Evolutionary conservation across 2,329 filamentous ascomycete species (phyloP), one percentile per base, ranked within the genome.

Genomic region (Rhynchosporium graminicola): DNA sequence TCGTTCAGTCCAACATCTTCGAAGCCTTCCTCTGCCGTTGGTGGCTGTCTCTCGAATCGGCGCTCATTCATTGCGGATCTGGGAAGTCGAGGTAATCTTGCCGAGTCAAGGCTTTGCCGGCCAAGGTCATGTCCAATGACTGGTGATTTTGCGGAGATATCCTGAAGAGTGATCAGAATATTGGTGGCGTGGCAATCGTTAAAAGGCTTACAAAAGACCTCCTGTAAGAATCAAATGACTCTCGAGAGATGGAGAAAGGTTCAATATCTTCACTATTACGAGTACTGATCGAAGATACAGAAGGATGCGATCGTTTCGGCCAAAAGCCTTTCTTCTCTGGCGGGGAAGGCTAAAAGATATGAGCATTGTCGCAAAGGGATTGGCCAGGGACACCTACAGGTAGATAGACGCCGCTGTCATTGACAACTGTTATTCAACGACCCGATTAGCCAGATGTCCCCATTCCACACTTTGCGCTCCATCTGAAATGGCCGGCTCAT

Each of bases 171-270:
- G 9, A 64, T 65, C 38, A 68, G 62, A 36, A 48, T 20, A 20
- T 28, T 29, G 8, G 6, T 36, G 46, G 38, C 13, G 20, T 20
- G 42, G 7, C 1, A 28, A 5, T 3, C 28, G 5, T 38, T 20
- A 40, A 13, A 8, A 71, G 13, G 81, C 89, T 70, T 83, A 97
- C 94, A 80, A 98, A 98, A 67, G 93, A 97, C 72, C 95, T 87
- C 67, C 95, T 84, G 78, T 98, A 98, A 3, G 93, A 97, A 75
- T 98, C 95, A 73, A 98, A 98, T 1, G 93, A 97, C 78, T 98
- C 95, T 72, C 94, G 86, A 43, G 93, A 97, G 75, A 98, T 98
- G 67, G 90, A 92, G 75, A 98, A 98, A 13, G 90, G 92, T 74
- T 98, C 94, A 70, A 92, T 93, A 65, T 96, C 92, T 63, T 91